Percentiles rank a stretch among this genome's conserved stretches.
These are phyloP conservation scores for Jamesozyma hellenica DNA, from an alignment of 805 yeast genomes.

Conservation along the genomic window DNA sequence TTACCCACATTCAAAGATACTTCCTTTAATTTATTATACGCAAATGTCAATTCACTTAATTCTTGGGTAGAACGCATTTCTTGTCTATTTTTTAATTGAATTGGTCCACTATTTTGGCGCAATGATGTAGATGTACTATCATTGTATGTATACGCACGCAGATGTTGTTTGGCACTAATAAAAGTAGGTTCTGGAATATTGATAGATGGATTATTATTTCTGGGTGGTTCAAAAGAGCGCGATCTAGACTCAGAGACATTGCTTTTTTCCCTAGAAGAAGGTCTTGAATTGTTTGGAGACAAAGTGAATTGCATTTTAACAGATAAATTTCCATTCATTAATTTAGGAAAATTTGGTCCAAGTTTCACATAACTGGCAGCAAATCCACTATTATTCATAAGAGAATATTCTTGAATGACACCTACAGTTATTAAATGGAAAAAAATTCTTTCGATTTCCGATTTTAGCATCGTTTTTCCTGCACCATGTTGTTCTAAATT, in stretches of 20 bases:
- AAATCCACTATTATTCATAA: constrained; percentile 69
- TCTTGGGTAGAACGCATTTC: constrained; percentile 17
- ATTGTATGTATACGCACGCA: constrained; percentile 7
- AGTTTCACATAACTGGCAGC: constrained; percentile 63
- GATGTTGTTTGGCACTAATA: constrained; percentile 10
- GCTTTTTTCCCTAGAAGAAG: constrained; percentile 9
- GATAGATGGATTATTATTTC: background rate
- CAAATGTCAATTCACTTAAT: constrained; percentile 13
- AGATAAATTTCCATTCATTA: constrained; percentile 36
- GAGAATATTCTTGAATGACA: constrained; percentile 59
- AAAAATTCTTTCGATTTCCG: constrained; percentile 72
- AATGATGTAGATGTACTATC: background rate
- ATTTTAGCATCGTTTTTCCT: constrained; percentile 53
- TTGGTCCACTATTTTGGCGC: constrained; percentile 6
- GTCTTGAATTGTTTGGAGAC: constrained; percentile 12
- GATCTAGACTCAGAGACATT: background rate
- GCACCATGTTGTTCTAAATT: constrained; percentile 51
- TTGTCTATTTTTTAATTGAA: constrained; percentile 7
- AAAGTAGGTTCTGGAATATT: constrained; percentile 5
- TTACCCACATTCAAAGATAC: constrained; percentile 15
- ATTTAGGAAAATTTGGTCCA: constrained; percentile 44
- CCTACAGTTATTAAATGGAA: constrained; percentile 63
- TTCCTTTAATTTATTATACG: constrained; percentile 20
- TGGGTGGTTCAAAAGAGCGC: background rate
- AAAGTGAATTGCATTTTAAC: constrained; percentile 44